phyloP scores from a whole-genome alignment of 352 stramenopile species.

The Globisporangium apiculatum region DNA sequence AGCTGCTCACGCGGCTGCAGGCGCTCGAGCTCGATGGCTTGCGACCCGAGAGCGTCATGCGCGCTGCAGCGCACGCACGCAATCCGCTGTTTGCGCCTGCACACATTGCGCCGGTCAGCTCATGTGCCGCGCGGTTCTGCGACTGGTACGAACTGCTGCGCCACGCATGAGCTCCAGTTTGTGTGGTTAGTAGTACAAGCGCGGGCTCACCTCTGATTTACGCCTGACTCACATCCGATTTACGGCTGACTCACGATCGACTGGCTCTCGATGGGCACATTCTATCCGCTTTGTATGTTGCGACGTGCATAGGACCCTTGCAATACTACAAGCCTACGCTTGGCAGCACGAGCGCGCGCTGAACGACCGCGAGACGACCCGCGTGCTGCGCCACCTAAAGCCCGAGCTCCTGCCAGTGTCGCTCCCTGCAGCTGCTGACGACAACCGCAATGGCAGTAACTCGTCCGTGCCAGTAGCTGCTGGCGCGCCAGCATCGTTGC shows the following conservation, averaged over 20 bases:
- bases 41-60: constrained; percentile 20
- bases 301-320: constrained; percentile 31
- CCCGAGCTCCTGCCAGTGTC: constrained; percentile 29
- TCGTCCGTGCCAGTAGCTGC: no score
- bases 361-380: constrained; percentile 29
- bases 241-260: no score
- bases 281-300: no score
- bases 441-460: background rate
- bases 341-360: constrained; percentile 44
- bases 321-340: constrained; percentile 55
- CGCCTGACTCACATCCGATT: no score
- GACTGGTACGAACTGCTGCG: constrained; percentile 51
- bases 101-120: constrained; percentile 75
- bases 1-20: constrained; percentile 40
- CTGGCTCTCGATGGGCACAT: no score
- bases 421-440: constrained; percentile 2
- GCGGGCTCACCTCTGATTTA: no score
- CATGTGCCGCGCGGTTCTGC: constrained; percentile 83
- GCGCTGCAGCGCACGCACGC: constrained; percentile 36
- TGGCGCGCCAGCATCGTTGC: background rate
- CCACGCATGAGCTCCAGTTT: no score
- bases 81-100: constrained; percentile 62
- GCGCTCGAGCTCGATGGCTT: constrained; percentile 38
- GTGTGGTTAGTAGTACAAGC: no score
- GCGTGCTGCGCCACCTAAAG: constrained; percentile 45